A percentile compares a stretch with the other conserved stretches of the same genome.
Conservation (phyloP, 306 rosid species). For the Dalbergia cultrata region DNA sequence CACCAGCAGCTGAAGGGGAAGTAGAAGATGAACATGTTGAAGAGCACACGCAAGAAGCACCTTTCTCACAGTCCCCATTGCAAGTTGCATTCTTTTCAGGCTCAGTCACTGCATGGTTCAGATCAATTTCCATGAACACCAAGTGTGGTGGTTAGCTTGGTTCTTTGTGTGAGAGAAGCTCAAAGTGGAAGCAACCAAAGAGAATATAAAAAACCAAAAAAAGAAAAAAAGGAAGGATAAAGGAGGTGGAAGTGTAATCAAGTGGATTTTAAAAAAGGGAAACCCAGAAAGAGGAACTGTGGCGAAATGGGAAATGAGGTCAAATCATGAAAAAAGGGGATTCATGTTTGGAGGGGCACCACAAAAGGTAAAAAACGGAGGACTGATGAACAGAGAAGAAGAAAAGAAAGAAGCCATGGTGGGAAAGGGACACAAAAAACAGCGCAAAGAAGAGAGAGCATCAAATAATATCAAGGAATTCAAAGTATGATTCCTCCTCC, state of each 20-base stretch:
- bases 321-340: constrained; percentile 68
- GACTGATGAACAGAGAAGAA: not conserved
- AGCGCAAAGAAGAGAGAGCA: constrained; percentile 17
- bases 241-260: constrained; percentile 45
- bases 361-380: constrained; percentile 2
- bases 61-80: constrained; percentile 73
- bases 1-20: constrained; percentile 63
- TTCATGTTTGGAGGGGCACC: constrained; percentile 62
- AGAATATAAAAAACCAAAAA: constrained; percentile 25
- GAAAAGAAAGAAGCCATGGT: not conserved
- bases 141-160: constrained; percentile 33
- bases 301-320: constrained; percentile 69
- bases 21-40: constrained; percentile 78
- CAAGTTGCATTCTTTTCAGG: constrained; percentile 71
- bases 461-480: constrained; percentile 86
- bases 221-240: constrained; percentile 10
- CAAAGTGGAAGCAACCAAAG: constrained; percentile 40
- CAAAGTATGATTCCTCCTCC: constrained; percentile 76
- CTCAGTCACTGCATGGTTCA: constrained; percentile 86
- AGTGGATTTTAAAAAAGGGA: constrained; percentile 55
- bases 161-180: constrained; percentile 45
- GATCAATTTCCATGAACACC: constrained; percentile 98
- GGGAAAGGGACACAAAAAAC: constrained; percentile 41
- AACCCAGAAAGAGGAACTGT: constrained; percentile 55
- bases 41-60: constrained; percentile 64